Evolutionary conservation across 1,284 basidiomycete species (phyloP), one percentile per base, ranked within the genome.

Genomic region (Ustilago curta): DNA sequence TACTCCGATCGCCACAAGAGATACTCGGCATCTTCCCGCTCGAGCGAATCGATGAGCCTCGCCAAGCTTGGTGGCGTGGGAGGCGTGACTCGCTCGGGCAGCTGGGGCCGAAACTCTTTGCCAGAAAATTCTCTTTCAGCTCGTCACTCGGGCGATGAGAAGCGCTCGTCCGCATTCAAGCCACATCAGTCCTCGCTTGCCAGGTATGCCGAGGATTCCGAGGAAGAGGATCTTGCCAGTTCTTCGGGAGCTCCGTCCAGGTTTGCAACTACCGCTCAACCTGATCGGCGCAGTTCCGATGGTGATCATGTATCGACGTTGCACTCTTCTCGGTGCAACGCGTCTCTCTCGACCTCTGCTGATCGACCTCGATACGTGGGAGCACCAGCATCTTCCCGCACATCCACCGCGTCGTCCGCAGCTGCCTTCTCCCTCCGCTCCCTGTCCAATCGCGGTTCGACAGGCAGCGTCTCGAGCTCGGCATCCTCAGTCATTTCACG

Each of bases 1-100:
- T 57, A 57, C 39, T 54, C 47, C 12, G 51, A 62, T 8, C 51
- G 51, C 37, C 35, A 25, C 44, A 70, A 58, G 45, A 57, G 67
- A 6, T 27, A 32, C 40, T 61, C 67, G 18, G 14, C 55, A 1
- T 64, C 68, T 16, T 66, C 65, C 1, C 59, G 60, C 35, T 62
- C 44, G n/a, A 59, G 60, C 53, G 74, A 72, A 25, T 64, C 62
- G 5, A 76, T 76, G 74, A 76, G 70, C 47, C 58, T 77, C 7
- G 62, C 71, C 51, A 80, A 80, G 64, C 67, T 79, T 23, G 78
- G 77, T 27, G 79, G 77, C 44, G 79, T 80, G 0, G 79, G 78
- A 23, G 79, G 79, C 25, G 79, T 81, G 19, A 79, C 75, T 3
- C 76, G 79, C 25, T 81, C 79, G 1, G 79, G 79, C 39, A 79